Conservation (phyloP, 768 basidiomycete species). For the Guyanaporus albipodus region DNA sequence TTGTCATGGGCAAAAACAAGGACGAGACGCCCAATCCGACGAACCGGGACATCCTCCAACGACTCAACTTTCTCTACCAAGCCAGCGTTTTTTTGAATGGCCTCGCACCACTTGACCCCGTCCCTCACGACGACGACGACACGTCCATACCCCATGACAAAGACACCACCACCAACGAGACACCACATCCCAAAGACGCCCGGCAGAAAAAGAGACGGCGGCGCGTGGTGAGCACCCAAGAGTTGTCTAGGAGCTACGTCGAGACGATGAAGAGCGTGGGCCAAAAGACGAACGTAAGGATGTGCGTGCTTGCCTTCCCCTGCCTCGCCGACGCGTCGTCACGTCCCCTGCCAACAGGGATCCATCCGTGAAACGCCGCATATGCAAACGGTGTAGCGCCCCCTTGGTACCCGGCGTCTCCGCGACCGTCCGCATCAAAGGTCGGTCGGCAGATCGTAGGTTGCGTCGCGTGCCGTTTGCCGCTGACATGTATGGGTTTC, state of each 20-base stretch:
- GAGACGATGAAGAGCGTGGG: conserved; percentile 66
- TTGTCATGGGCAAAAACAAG: conserved; percentile 65
- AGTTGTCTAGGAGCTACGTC: conserved; percentile 64
- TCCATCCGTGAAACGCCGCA: conserved; percentile 74
- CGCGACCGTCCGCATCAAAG: conserved; percentile 57
- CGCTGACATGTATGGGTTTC: conserved; percentile 16
- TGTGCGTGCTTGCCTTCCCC: conserved; percentile 43
- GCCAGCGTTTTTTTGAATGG: conserved; percentile 61
- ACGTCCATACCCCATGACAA: not conserved
- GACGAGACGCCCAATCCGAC: conserved; percentile 54
- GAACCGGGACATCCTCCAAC: conserved; percentile 74
- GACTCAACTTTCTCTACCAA: conserved; percentile 84
- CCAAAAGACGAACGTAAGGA: conserved; percentile 70
- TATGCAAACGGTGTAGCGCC: conserved; percentile 66
- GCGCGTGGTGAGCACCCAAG: conserved; percentile 34
- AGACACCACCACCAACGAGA: not conserved
- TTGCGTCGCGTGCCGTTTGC: not conserved
- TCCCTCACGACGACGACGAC: not conserved
- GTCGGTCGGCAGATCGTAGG: conserved; percentile 36
- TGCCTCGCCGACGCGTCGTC: not conserved
- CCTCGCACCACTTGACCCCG: conserved; percentile 21
- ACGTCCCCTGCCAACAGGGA: conserved; percentile 49
- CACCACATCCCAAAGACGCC: not conserved
- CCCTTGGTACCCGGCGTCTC: conserved; percentile 68
- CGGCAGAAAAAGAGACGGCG: conserved; percentile 16